These are phyloP conservation scores for Lathyrus sativus DNA, from an alignment of 306 rosid genomes.

Conservation along the genomic window DNA sequence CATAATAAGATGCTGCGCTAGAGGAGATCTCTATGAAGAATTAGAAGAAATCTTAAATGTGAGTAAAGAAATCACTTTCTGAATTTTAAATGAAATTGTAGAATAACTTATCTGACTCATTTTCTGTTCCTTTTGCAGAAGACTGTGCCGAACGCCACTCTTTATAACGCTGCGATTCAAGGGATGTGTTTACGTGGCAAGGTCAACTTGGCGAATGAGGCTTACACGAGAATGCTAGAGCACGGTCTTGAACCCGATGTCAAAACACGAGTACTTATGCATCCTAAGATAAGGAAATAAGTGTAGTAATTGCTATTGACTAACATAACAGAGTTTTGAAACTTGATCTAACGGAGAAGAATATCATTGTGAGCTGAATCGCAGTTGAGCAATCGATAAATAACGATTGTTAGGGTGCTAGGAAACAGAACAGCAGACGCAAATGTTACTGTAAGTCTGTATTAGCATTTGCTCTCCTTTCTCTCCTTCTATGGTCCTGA, in stretches of 20 bases:
- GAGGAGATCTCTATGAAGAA: constrained; percentile 78
- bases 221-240: constrained; percentile 61
- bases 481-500: constrained; percentile 18
- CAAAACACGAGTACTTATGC: constrained; percentile 76
- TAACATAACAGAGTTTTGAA: constrained; percentile 34
- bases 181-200: constrained; percentile 77
- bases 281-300: constrained; percentile 40
- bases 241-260: constrained; percentile 64
- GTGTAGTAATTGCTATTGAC: constrained; percentile 16
- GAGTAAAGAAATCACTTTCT: constrained; percentile 44
- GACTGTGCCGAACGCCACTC: constrained; percentile 52
- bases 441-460: constrained; percentile 27
- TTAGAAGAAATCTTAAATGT: constrained; percentile 71
- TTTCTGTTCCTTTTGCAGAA: constrained; percentile 47
- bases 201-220: constrained; percentile 58
- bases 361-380: constrained; percentile 17
- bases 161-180: constrained; percentile 77
- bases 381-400: background rate
- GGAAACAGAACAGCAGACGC: background rate
- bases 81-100: background rate
- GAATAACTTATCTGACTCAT: constrained; percentile 1
- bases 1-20: constrained; percentile 65
- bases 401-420: constrained; percentile 11
- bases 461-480: background rate
- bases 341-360: constrained; percentile 21